A percentile compares a stretch with the other conserved stretches of the same genome.
Evolutionary conservation across 441 rosid species (phyloP).

Genomic region (Pelargonium cotyledonis): DNA sequence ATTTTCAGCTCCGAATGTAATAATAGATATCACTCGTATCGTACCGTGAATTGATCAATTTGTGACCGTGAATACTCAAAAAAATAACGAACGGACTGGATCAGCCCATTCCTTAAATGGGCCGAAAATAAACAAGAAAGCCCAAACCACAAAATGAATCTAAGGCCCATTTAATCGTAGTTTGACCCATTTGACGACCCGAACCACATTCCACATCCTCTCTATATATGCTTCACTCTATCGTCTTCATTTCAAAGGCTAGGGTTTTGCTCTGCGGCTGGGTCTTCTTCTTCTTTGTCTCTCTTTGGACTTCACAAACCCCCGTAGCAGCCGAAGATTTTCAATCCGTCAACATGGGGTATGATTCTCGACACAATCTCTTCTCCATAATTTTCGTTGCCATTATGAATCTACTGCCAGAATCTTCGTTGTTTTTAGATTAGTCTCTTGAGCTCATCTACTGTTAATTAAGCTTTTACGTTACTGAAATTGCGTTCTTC

Average conservation of each 20-base stretch:
- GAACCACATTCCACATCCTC: not conserved
- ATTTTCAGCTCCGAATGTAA: too few species aligned
- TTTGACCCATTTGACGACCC: not conserved
- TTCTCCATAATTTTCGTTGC: not conserved
- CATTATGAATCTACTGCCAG: not conserved
- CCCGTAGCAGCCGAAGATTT: not conserved
- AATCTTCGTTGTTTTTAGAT: too few species aligned
- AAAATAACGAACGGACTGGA: too few species aligned
- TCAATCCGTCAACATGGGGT: constrained; percentile 20
- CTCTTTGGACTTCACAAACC: not conserved
- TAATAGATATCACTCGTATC: too few species aligned
- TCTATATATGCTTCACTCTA: constrained; percentile 3
- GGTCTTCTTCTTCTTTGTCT: constrained; percentile 4
- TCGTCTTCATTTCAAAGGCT: not conserved
- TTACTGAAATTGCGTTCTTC: not conserved
- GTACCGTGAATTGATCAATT: too few species aligned
- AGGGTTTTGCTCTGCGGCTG: constrained; percentile 19
- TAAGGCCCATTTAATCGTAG: not conserved
- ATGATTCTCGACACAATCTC: not conserved
- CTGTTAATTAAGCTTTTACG: not conserved
- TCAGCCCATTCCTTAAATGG: too few species aligned
- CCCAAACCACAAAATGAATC: too few species aligned
- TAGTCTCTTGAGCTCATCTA: not conserved
- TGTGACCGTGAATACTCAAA: too few species aligned
- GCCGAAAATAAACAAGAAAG: too few species aligned